These are phyloP conservation scores for Mycosphaerella sp. DNA, from an alignment of 2,329 filamentous ascomycete species.

Conservation along the genomic window DNA sequence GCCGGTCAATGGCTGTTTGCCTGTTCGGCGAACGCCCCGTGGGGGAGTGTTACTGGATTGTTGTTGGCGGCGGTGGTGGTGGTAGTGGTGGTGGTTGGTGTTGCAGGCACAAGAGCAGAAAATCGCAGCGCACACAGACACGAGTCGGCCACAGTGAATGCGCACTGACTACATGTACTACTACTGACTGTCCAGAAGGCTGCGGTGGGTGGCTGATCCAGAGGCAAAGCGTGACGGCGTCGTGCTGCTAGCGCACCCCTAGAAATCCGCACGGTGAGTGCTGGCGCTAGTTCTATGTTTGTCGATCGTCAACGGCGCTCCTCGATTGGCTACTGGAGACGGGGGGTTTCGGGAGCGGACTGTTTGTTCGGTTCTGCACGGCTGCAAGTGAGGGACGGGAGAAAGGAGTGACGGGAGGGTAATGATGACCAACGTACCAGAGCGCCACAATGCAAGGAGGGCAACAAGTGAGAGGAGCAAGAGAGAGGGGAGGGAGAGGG, in stretches of 20 bases:
- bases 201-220: neutral
- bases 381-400: neutral
- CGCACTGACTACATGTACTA: neutral
- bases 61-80: neutral
- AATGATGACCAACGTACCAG: neutral
- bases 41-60: no score
- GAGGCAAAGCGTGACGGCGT: neutral
- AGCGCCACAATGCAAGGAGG: neutral
- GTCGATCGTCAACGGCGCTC: neutral
- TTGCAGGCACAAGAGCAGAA: neutral
- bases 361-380: neutral
- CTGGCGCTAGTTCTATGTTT: slow-evolving; percentile 1
- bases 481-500: neutral
- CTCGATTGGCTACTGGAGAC: slow-evolving; percentile 2
- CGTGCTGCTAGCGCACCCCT: neutral
- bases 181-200: neutral
- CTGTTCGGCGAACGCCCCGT: neutral
- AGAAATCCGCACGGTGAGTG: neutral
- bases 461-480: neutral
- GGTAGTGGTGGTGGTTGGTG: neutral
- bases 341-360: neutral
- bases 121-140: neutral
- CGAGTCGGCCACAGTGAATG: no score
- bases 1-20: neutral
- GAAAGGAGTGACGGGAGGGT: slow-evolving; percentile 4